A percentile compares a stretch with the other conserved stretches of the same genome.
These are phyloP conservation scores for Rhipidocladum racemiflorum DNA, from an alignment of 176 grass and related monocot genomes.

Conservation along the genomic window DNA sequence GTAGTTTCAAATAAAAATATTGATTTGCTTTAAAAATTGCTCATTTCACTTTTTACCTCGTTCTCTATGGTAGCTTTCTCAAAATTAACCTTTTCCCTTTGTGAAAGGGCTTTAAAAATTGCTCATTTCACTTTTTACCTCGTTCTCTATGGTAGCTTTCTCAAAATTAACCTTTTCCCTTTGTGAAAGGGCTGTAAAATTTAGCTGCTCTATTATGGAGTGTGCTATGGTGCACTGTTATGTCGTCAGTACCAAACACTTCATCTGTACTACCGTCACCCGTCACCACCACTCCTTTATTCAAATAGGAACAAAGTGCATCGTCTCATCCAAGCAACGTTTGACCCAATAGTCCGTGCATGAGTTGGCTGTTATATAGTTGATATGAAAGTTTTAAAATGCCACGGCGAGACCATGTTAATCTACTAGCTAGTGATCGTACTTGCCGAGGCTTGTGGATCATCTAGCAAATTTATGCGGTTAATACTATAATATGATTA, in stretches of 20 bases:
- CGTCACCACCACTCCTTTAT: neutral
- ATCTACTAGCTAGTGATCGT: neutral
- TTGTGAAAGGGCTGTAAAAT: neutral
- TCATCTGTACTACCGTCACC: neutral
- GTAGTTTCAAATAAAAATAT: neutral
- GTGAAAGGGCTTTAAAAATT: neutral
- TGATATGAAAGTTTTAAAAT: neutral
- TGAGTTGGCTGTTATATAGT: neutral
- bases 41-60: neutral
- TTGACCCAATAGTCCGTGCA: neutral
- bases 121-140: neutral
- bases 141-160: neutral
- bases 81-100: neutral
- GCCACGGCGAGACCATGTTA: neutral
- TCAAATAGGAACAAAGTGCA: slow-evolving; percentile 1
- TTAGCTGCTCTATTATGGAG: neutral
- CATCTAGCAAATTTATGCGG: too few species aligned
- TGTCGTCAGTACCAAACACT: slow-evolving; percentile 2
- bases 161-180: neutral
- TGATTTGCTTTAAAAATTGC: too few species aligned
- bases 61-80: neutral
- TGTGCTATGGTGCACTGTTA: neutral
- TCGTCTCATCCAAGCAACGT: slow-evolving; percentile 18
- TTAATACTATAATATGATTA: too few species aligned
- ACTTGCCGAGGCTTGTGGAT: neutral